Conservation (phyloP, 331 rosid genomes). For the Pyrus hybrid region DNA sequence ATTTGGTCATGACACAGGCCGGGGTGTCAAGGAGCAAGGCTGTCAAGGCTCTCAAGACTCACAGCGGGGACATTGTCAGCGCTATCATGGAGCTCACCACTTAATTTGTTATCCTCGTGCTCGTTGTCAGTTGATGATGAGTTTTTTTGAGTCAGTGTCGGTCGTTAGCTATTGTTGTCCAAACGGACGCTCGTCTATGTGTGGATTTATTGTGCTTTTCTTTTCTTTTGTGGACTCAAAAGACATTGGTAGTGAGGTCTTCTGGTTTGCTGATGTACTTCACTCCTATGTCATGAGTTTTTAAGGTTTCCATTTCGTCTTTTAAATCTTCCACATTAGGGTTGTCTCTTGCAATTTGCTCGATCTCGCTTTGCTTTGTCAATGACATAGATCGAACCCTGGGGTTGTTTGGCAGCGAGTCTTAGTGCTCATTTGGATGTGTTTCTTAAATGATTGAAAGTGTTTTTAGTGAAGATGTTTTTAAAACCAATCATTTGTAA, state of each 20-base stretch:
- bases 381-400: constrained; percentile 55
- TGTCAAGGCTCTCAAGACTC: constrained; percentile 83
- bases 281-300: background rate
- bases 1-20: constrained; percentile 88
- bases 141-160: constrained; percentile 17
- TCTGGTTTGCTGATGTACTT: background rate
- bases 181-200: constrained; percentile 10
- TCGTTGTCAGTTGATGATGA: constrained; percentile 3
- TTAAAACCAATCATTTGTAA: no score
- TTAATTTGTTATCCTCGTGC: constrained; percentile 11
- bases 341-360: no score
- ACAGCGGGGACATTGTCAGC: constrained; percentile 74
- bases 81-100: constrained; percentile 94
- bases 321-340: no score
- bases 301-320: background rate
- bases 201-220: constrained; percentile 15
- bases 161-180: constrained; percentile 22
- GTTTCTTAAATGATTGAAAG: no score
- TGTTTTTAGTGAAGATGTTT: no score
- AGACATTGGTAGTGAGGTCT: background rate
- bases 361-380: constrained; percentile 43
- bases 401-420: constrained; percentile 60
- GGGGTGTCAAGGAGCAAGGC: constrained; percentile 87
- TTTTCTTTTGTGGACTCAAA: constrained; percentile 20
- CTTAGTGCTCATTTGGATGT: constrained; percentile 7